Base-by-base conservation (phyloP, 1,139 yeast genomes). In the Yarrowia galli region DNA sequence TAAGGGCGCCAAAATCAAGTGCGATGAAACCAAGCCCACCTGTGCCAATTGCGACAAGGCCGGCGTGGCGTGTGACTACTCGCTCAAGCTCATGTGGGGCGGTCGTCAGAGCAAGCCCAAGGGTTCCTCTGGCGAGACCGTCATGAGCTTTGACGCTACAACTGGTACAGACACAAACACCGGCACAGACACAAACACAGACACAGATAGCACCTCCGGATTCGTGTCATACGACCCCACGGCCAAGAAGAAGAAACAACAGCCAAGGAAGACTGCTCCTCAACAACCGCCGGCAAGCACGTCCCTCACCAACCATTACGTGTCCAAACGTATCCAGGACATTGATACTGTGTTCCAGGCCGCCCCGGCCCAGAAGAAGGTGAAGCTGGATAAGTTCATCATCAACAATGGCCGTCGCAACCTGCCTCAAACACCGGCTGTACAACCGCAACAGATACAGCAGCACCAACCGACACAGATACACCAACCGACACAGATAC, bases 41-140 rank as follows among this genome's bases (percentile, higher is more conserved):
- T 91, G 97, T 73, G 75, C 83, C 0, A 81, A 84, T 69, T 91
- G 97, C 74, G 66, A 76, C 5, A 86, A 84, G 70, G 79, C 84
- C 1, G 77, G 79, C n/a, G 71, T 79, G 13, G 71, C 75, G 1
- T 90, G 96, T 77, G 93, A 89, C 73, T 90, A 90, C 73, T 80
- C 89, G 3, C 73, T 89, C 32, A 85, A 83, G 71, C 79, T 90
- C 51, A 85, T 87, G 0, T 90, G 96, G 96, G 95, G 93, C 25
- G 95, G 95, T 0, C 76, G 93, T 66, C 92, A 91, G 0, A 86
- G 81, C 71, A 84, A 81, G 13, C 51, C 53, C 16, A 64, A 64
- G 38, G 46, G 46, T 12, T 12, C n/a, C 16, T n/a, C n/a, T n/a
- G 48, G 48, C 1, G 48, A 43, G 23, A 1, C 25, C 2, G 13